Evolutionary conservation across 1,284 basidiomycete genomes (phyloP).

Genomic region (Cystobasidiaceae sp.): DNA sequence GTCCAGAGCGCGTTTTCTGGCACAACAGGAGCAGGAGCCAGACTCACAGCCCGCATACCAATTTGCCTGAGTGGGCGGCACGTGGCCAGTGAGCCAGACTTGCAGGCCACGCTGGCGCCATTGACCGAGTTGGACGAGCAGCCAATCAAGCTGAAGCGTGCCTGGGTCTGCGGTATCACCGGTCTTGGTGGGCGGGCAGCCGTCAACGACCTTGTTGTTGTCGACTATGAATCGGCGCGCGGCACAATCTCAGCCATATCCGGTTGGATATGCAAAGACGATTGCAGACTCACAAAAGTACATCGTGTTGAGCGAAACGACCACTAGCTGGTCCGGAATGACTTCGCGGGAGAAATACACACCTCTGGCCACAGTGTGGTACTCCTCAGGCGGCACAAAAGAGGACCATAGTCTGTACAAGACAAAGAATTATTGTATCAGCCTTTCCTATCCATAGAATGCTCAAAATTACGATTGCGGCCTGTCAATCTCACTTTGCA

Average conservation of each 20-base stretch:
- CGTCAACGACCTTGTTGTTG: constrained; percentile 41
- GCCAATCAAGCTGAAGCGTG: constrained; percentile 80
- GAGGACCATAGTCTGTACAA: constrained; percentile 79
- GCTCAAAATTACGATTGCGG: not conserved
- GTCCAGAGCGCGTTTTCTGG: too few relatives aligned
- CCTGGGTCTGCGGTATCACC: constrained; percentile 64
- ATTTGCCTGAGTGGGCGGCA: constrained; percentile 71
- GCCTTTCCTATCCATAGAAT: too few relatives aligned
- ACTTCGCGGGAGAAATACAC: constrained; percentile 81
- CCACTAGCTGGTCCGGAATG: constrained; percentile 67
- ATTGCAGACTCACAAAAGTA: constrained; percentile 73
- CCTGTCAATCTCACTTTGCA: constrained; percentile 53
- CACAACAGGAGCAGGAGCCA: not conserved
- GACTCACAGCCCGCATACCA: constrained; percentile 47
- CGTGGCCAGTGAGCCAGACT: constrained; percentile 62
- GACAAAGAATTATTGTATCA: too few relatives aligned
- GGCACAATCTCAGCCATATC: not conserved
- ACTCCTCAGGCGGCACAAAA: constrained; percentile 75
- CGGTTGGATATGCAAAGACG: too few relatives aligned
- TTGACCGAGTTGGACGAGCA: constrained; percentile 72
- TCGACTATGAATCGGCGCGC: not conserved
- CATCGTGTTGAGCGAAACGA: constrained; percentile 82
- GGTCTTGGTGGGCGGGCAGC: constrained; percentile 40
- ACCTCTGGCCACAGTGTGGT: constrained; percentile 55
- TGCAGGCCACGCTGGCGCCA: constrained; percentile 73